Base-by-base conservation (phyloP, 805 yeast species). In the Wickerhamomyces canadensis region DNA sequence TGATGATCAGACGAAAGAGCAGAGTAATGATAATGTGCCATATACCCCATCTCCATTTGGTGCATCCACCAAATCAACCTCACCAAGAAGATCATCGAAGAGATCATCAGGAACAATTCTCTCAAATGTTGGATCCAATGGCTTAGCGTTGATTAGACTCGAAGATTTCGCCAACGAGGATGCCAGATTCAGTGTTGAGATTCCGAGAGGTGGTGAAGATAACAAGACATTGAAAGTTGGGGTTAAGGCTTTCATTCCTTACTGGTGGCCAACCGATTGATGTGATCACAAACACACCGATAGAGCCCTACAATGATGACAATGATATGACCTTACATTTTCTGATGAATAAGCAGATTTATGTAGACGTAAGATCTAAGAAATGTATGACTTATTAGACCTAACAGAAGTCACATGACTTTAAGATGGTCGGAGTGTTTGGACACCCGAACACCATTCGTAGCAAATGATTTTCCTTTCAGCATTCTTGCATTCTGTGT, bases 201-300 rank as follows among this genome's bases (percentile, higher is more conserved):
- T 55, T 1, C 58, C 60, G 11, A 47, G 48, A 1, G 45, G 47
- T 4, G 57, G 50, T 4, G 34, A 44, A 7, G 45, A 39, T 5
- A 49, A 49, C 27, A 45, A 47, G 27, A 26, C 38, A 2, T 31
- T 55, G 12, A 52, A 51, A 30, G 49, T 78, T 7, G 70, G 70
- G 2, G 60, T 80, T 18, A 68, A 69, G 47, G 84, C 78, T 0
- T 66, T 63, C 41, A 61, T 64, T 6, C 93, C 94, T 0, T 78
- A 71, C 34, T 84, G 91, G 89, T 84, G 91, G 88, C 88, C 88
- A 0, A 27, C 16, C 16, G 46, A 43, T 15, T 32, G 19, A 35
- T 23, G 12, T 23, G 12, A 9, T 23, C 12, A 9, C 9, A 23
- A 9, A 12, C 12, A 9, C 12, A n/a, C n/a, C n/a, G n/a, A n/a